Percentiles rank a stretch among this genome's conserved stretches.
Evolutionary conservation across 805 yeast species (phyloP).

Genomic region (Candida piceae): DNA sequence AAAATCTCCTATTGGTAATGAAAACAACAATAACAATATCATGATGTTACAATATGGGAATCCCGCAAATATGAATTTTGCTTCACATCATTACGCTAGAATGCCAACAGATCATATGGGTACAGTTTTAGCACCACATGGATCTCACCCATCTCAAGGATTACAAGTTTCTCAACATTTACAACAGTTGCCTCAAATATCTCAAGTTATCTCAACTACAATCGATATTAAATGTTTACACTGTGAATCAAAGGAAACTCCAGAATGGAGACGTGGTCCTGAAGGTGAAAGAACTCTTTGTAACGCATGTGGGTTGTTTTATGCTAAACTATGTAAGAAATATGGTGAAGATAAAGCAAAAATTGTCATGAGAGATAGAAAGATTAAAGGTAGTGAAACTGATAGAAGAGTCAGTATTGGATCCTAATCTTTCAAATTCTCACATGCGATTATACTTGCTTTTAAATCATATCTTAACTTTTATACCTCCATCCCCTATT

Average conservation of each 20-base stretch:
- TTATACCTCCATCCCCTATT: too few relatives aligned
- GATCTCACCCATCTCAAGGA: background rate
- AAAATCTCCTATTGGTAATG: constrained; percentile 8
- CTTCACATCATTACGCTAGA: too few relatives aligned
- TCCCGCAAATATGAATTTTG: too few relatives aligned
- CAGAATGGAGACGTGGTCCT: constrained; percentile 85
- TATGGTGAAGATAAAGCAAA: constrained; percentile 51
- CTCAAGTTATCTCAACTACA: constrained; percentile 1
- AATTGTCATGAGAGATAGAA: constrained; percentile 32
- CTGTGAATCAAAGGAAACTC: constrained; percentile 57
- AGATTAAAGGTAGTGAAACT: constrained; percentile 19
- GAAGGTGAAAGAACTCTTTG: constrained; percentile 70
- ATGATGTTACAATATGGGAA: too few relatives aligned
- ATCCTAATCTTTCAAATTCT: too few relatives aligned
- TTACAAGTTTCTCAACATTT: background rate
- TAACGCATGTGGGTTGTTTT: constrained; percentile 78
- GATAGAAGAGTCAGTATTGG: constrained; percentile 27
- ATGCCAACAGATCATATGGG: too few relatives aligned
- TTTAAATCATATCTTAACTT: too few relatives aligned
- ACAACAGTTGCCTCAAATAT: background rate
- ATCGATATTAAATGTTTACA: constrained; percentile 22
- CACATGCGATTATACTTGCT: too few relatives aligned
- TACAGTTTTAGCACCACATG: background rate
- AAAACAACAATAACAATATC: background rate
- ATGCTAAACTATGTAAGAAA: constrained; percentile 59